phyloP scores from a whole-genome alignment of 2,329 filamentous ascomycete species.

The Zalaria obscura region DNA sequence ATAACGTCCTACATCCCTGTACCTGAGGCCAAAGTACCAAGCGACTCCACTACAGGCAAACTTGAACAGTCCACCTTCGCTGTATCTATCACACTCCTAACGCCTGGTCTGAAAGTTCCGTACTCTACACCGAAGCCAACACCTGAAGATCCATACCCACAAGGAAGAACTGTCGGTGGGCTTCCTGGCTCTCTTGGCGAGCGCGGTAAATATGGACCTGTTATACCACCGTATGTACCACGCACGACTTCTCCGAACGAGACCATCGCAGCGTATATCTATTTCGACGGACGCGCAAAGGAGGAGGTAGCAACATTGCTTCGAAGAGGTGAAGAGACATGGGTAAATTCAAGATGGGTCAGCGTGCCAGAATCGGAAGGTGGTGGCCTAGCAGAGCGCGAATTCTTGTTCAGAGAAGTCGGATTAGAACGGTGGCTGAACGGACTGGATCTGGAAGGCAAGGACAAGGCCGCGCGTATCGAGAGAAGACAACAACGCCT shows the following conservation, averaged over 20 bases:
- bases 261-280: constrained; percentile 96
- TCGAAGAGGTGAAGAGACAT: constrained; percentile 88
- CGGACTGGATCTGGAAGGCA: constrained; percentile 84
- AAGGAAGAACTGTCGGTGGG: constrained; percentile 66
- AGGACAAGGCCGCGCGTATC: constrained; percentile 62
- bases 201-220: constrained; percentile 38
- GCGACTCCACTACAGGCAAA: constrained; percentile 51
- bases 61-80: constrained; percentile 92
- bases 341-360: constrained; percentile 98
- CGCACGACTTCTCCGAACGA: constrained; percentile 89
- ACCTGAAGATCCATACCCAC: constrained; percentile 61
- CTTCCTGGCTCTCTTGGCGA: constrained; percentile 41
- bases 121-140: constrained; percentile 82
- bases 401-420: constrained; percentile 94
- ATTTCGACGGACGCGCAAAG: constrained; percentile 89
- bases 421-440: constrained; percentile 94
- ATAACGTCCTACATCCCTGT: constrained; percentile 98
- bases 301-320: constrained; percentile 94
- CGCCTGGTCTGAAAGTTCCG: constrained; percentile 73
- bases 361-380: constrained; percentile 83
- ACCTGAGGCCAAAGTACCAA: constrained; percentile 65
- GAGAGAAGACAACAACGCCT: constrained; percentile 50
- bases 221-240: constrained; percentile 74
- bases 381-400: constrained; percentile 84
- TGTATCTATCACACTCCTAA: constrained; percentile 92